Evolutionary conservation across 179 eudicot species (phyloP), one percentile per base, ranked within the genome.

Genomic region (Monotropa hypopitys): DNA sequence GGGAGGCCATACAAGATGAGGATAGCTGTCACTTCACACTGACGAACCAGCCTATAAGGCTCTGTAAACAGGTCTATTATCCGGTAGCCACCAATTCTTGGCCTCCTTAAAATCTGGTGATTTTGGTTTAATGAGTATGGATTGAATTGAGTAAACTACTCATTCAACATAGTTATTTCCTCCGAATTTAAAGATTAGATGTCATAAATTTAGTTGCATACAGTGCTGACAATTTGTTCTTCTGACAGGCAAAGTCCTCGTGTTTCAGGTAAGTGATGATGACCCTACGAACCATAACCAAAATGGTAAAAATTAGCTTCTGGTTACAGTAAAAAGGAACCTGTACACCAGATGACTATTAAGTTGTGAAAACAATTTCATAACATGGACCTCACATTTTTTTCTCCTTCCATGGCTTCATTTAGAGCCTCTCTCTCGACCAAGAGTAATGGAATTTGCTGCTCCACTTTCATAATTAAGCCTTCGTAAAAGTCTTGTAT

Each of bases 381-480:
- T 45, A 11, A 54, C 38, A 47, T 76, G 38, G 15, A 72, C 49
- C 81, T 86, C 81, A 95, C 99, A 79, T 83, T 89, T 79, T 90
- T 95, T 83, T 95, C 99, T 72, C 99, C 99, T 83, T 95, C 99
- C 99, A 95, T 93, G 85, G 99, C 99, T 84, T 95, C 99, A 72
- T 95, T 95, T 42, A 95, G 85, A 23, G 98, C 98, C 80, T 92
- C 92, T 80, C 98, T 92, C 87, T 94, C 98, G 20, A 94, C 98
- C 77, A 96, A 85, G 23, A 96, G 94, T 57, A 96, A 79, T 7
- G 98, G 99, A 80, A 96, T 78, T 81, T 93, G 96, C 84, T 96
- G 98, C 81, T 91, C 89, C 77, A 96, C 91, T 86, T 91, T 93
- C 99, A 96, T 96, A 81, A 88, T 85, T 73, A 96, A 80, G 49